These are phyloP conservation scores for Sarocladium kiliense DNA, from an alignment of 2,329 filamentous ascomycete genomes.

Conservation along the genomic window DNA sequence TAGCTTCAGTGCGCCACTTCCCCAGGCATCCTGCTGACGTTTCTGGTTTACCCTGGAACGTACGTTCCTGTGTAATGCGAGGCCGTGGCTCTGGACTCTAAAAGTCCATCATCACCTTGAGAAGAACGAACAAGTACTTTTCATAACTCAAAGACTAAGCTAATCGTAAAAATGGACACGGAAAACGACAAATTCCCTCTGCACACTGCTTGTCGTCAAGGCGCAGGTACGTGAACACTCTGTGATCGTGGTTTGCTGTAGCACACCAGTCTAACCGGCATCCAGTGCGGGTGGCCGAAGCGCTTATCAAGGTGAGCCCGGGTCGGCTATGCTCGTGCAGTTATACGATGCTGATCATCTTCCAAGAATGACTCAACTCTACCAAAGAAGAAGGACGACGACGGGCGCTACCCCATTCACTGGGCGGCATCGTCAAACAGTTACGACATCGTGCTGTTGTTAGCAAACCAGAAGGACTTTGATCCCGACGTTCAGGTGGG, in stretches of 20 bases:
- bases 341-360: neutral
- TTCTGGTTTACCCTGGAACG: slow-evolving; percentile 4
- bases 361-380: slow-evolving; percentile 72
- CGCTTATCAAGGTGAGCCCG: slow-evolving; percentile 11
- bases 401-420: slow-evolving; percentile 86
- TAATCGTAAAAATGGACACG: slow-evolving; percentile 16
- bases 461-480: slow-evolving; percentile 67
- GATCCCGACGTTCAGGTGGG: slow-evolving; percentile 75
- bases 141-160: neutral
- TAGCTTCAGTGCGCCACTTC: slow-evolving; percentile 3
- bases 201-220: slow-evolving; percentile 81
- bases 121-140: neutral
- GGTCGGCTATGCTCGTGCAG: neutral
- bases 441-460: slow-evolving; percentile 65
- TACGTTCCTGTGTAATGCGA: neutral
- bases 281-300: slow-evolving; percentile 10
- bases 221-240: slow-evolving; percentile 57
- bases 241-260: neutral
- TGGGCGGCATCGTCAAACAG: slow-evolving; percentile 89
- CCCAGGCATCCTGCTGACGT: slow-evolving; percentile 2
- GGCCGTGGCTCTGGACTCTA: neutral
- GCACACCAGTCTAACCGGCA: neutral
- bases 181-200: slow-evolving; percentile 67
- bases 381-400: slow-evolving; percentile 67
- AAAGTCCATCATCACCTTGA: neutral